Evolutionary conservation across 768 basidiomycete genomes (phyloP), one percentile per base, ranked within the genome.

Genomic region (Asterophora lycoperdoides): DNA sequence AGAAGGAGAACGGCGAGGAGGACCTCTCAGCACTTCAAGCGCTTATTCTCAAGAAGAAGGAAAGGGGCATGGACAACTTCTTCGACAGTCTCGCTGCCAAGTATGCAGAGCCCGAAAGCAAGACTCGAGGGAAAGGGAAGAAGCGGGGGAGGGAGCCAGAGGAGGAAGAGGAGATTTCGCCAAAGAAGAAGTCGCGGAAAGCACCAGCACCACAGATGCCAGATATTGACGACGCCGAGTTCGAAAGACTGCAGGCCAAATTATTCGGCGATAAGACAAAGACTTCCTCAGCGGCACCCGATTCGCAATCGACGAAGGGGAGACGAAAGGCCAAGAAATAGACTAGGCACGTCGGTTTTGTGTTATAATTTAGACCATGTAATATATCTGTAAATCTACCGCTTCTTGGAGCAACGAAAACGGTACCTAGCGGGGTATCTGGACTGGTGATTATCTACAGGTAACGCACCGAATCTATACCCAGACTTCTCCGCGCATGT

Each of bases 401-500:
- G 9, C 13, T 9, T 32, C 30, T 10, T 10, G 30, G 8, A 13
- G 2, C 30, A 10, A 10, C 30, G 30, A 32, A 32, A 9, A 13
- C 30, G 6, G 23, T n/a, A n/a, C n/a, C 23, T 23, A 23, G 23
- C 8, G 26, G 15, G 23, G 40, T 38, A 38, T 38, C 37, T 38
- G 13, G 36, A 36, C 15, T 20, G n/a, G 28, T 44, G 44, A 35
- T 49, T 55, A 40, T n/a, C 68, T 71, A 90, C 57, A 92, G 61
- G 61, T 89, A 91, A 56, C 86, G 80, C 53, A 92, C 67, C 18
- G 81, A 74, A 67, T 94, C 92, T 53, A 94, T 87, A 8, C 93
- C 93, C 45, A 94, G 67, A 66, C 83, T 85, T 52, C 89, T 73
- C 50, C 92, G 73, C 13, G 89, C 90, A 66, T 90, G 85, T 44